Base-by-base conservation (phyloP, 768 basidiomycete species). In the Suillus cothurnatus region DNA sequence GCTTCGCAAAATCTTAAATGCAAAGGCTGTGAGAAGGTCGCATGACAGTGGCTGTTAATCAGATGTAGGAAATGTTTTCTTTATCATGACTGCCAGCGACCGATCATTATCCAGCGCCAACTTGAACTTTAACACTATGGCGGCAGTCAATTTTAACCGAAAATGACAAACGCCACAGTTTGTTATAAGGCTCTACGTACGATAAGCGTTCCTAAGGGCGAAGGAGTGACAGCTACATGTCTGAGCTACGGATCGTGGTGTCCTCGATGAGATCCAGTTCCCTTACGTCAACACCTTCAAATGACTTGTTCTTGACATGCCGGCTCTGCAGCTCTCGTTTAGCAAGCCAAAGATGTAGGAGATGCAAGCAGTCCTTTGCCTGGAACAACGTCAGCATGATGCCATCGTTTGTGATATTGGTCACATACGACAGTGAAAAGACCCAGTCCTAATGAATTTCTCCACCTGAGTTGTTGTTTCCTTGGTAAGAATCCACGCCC, bases 281-380 rank as follows among this genome's bases (percentile, higher is more conserved):
- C 14, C 77, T 72, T 52, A 86, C 69, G 70, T 93, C 91, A n/a
- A 93, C 84, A 0, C 89, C 90, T n/a, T 81, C 79, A 71, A 93
- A 93, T 50, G 90, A 85, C 66, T 85, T 83, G 71, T 82, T 90
- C 77, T 87, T 90, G 32, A 93, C 86, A 28, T 80, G 79, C 17
- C 92, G 81, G 2, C 85, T 87, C 71, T 90, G 86, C 6, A 92
- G 78, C 71, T 93, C 92, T 21, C 86, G 87, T 71, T 90, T 90
- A 7, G 86, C 82, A 6, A 93, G 81, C 78, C 85, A 90, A 7
- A 91, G 79, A 69, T 93, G 88, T 6, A 89, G 74, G 0, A 93
- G 80, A 45, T 89, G 83, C 1, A 91, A 50, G 59, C 86, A 87
- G 64, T 93, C 92, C 72, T 88, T 90, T 9, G 82, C 85, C 90